Base-by-base conservation (phyloP, 192 early-diverging fungal species). In the Kappamyces sp. region DNA sequence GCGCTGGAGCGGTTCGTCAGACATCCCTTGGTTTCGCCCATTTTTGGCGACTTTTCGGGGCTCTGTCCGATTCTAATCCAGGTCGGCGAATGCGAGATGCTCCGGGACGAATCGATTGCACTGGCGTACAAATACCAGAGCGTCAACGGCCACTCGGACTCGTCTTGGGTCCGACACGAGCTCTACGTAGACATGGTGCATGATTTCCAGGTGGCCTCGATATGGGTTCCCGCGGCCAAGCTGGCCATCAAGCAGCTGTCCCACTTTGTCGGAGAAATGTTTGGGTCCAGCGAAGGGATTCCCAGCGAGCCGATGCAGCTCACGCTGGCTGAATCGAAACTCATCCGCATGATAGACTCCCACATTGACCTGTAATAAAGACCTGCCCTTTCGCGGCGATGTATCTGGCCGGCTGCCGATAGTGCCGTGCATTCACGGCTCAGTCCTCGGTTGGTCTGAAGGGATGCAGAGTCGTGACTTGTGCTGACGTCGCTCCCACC, bases 111-210 rank as follows among this genome's bases (percentile, higher is more conserved):
- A 36, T 66, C 69, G 5, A 11, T 71, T 11, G 62, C 62, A 0
- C 47, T 77, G 1, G 75, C 70, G 6, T 65, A 68, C 58, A 64
- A 65, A 46, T 73, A 76, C 60, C 59, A 61, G 22, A 39, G 14
- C 1, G 40, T 62, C 8, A 66, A 69, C 45, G 34, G 38, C 15
- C 36, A 57, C 49, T 33, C 22, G 3, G 4, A 37, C 36, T 54
- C 12, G n/a, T 65, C 64, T 2, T 64, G 65, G 46, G 59, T 77
- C 22, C 61, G 69, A 0, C 70, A 72, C 49, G 75, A 77, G 49
- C 42, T 77, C 41, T 77, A 68, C 61, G 46, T 35, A n/a, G 75
- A 77, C 33, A 77, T 77, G 75, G 62, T 66, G 5, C 75, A 77
- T 46, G 71, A 70, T 50, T 77, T 70, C 47, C 49, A 58, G 32